Percentiles rank a stretch among this genome's conserved stretches.
These are phyloP conservation scores for Cryptococcus sp. DNA, from an alignment of 1,284 basidiomycete genomes.

Conservation along the genomic window DNA sequence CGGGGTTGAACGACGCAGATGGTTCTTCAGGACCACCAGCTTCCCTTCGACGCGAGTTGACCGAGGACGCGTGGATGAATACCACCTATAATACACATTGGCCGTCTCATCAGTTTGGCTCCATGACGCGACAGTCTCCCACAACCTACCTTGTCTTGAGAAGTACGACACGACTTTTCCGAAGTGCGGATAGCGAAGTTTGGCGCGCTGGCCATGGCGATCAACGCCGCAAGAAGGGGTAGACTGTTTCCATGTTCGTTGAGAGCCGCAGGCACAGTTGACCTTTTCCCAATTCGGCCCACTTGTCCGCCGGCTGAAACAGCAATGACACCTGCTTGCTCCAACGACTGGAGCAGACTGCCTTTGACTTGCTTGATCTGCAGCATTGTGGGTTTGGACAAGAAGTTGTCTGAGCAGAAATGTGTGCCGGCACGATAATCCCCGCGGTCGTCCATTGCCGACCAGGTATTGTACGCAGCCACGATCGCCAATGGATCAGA, in stretches of 20 bases:
- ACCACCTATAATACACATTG: conserved; percentile 25
- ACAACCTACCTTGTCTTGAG: conserved; percentile 77
- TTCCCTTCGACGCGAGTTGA: conserved; percentile 75
- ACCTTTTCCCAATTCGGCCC: conserved; percentile 30
- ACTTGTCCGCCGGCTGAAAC: conserved; percentile 66
- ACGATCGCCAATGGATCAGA: conserved; percentile 84
- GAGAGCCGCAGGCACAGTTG: conserved; percentile 64
- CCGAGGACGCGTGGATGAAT: conserved; percentile 78
- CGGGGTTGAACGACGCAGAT: conserved; percentile 52
- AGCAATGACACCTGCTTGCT: conserved; percentile 77
- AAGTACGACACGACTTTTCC: conserved; percentile 73
- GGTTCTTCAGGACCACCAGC: conserved; percentile 56
- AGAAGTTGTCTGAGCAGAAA: conserved; percentile 85
- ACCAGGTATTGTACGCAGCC: conserved; percentile 82
- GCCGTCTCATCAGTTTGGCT: conserved; percentile 7
- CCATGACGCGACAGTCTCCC: not conserved
- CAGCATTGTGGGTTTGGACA: conserved; percentile 78
- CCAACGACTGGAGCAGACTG: conserved; percentile 76
- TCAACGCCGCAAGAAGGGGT: conserved; percentile 81
- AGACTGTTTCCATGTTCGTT: conserved; percentile 74
- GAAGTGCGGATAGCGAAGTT: conserved; percentile 86
- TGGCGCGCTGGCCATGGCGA: conserved; percentile 86
- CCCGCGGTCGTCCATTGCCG: conserved; percentile 66
- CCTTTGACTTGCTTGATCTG: conserved; percentile 82
- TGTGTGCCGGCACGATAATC: conserved; percentile 67